Conservation (phyloP, 768 basidiomycete species). For the Russula sp. region DNA sequence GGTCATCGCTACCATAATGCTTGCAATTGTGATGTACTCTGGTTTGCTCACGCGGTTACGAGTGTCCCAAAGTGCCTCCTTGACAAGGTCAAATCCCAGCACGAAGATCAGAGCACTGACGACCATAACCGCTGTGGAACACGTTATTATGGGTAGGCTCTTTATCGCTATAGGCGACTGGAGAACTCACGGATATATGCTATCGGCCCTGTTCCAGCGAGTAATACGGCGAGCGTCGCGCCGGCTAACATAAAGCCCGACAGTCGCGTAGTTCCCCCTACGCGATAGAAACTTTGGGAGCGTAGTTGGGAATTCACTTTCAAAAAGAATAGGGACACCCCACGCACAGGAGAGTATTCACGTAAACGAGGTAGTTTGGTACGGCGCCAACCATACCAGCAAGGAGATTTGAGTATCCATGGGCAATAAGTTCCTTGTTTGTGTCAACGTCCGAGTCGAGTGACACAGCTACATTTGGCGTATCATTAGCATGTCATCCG, state of each 20-base stretch:
- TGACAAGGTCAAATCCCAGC: conserved; percentile 87
- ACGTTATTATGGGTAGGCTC: background rate
- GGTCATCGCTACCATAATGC: conserved; percentile 91
- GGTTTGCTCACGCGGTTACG: conserved; percentile 77
- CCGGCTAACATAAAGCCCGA: conserved; percentile 81
- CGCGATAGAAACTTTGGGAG: conserved; percentile 69
- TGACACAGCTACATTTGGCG: conserved; percentile 57
- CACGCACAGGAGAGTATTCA: conserved; percentile 48
- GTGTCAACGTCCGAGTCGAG: conserved; percentile 85
- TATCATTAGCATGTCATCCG: background rate
- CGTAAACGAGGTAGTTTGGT: conserved; percentile 85
- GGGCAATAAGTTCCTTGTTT: conserved; percentile 85
- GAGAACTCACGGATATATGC: conserved; percentile 75
- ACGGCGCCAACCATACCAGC: conserved; percentile 79
- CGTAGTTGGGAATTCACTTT: conserved; percentile 8
- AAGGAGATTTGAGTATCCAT: conserved; percentile 85
- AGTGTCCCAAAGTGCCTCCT: conserved; percentile 97
- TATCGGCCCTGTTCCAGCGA: conserved; percentile 84
- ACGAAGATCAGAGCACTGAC: conserved; percentile 91
- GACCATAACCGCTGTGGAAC: conserved; percentile 69
- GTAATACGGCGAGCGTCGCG: conserved; percentile 60
- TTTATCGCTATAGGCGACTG: background rate
- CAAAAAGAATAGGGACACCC: background rate
- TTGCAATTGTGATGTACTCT: conserved; percentile 77
- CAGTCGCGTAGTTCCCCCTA: conserved; percentile 79